Base-by-base conservation (phyloP, 441 rosid genomes). In the Adansonia rubrostipa region DNA sequence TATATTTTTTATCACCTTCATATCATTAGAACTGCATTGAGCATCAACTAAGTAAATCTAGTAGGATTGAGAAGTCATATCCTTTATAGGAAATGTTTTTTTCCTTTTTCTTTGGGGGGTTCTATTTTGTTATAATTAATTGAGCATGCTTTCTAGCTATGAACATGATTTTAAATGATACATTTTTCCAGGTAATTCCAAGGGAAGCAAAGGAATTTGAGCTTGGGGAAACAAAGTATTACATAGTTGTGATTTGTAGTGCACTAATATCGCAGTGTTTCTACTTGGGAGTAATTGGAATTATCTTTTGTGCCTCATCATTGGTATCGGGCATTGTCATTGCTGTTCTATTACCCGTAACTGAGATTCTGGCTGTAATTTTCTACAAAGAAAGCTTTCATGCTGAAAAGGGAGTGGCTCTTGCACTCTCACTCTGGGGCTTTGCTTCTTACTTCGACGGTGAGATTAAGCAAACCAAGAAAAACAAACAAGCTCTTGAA, bases 381-480 rank as follows among this genome's bases (percentile, higher is more conserved):
- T 87, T 89, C 87, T 92, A 53, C 84, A 76, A 81, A 5, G 97
- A 92, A 74, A 90, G 77, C n/a, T 93, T 93, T 75, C 76, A 78
- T 73, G 84, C 87, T 20, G 92, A 87, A 71, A 92, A 90, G 42
- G 92, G 88, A 0, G 88, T 92, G 51, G 77, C 93, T 58, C 92
- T 90, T 22, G 90, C 84, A 2, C 89, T 90, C 13, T 86, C 92
- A 0, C 89, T 90, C 0, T 92, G 91, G 93, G 90, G 92, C 1
- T 89, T 92, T 15, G 70, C 74, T 77, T 92, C 96, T 11, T 88
- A 89, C 77, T 90, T 89, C 19, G 86, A 92, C 9, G 89, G 92
- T 6, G 91, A 88, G 83, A n/a, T 81, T 77, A 84, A 69, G 74
- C 71, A 17, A 69, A 44, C 10, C 82, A 80, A 48, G 78, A 82